Percentiles rank a stretch among this genome's conserved stretches.
Conservation (phyloP, 129 eudicot species). For the Flaveria sonorensis region DNA sequence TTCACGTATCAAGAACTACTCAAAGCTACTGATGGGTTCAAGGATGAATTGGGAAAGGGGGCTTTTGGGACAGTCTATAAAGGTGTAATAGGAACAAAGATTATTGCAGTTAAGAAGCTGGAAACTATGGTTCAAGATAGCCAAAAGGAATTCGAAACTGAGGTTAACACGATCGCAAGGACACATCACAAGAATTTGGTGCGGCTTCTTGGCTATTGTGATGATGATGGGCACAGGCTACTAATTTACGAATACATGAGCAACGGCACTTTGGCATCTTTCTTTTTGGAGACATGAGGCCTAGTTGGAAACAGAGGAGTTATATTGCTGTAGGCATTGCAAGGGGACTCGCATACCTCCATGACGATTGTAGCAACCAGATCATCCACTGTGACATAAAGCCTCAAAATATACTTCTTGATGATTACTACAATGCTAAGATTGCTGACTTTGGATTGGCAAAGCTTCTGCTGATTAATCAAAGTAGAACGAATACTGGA, state of each 20-base stretch:
- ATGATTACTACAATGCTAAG: conserved; percentile 46
- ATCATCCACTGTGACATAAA: conserved; percentile 73
- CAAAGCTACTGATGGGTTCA: conserved; percentile 56
- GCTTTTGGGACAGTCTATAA: conserved; percentile 54
- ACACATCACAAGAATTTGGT: conserved; percentile 67
- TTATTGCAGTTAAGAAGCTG: conserved; percentile 47
- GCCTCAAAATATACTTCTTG: conserved; percentile 69
- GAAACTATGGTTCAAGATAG: conserved; percentile 30
- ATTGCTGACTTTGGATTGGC: conserved; percentile 67
- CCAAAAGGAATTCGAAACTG: conserved; percentile 48
- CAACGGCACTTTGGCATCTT: conserved; percentile 49
- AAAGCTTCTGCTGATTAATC: conserved; percentile 48
- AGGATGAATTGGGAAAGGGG: conserved; percentile 44
- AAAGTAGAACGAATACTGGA: conserved; percentile 44
- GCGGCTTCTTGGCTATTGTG: conserved; percentile 50
- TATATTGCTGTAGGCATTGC: conserved; percentile 48
- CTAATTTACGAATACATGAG: conserved; percentile 53
- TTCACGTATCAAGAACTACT: conserved; percentile 50
- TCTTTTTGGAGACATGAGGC: conserved; percentile 37
- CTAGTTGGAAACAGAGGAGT: conserved; percentile 49
- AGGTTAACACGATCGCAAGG: conserved; percentile 43
- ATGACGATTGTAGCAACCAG: conserved; percentile 59
- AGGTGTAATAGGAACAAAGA: conserved; percentile 29
- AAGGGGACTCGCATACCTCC: conserved; percentile 55
- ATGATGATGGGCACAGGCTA: conserved; percentile 46